Conservation (phyloP, 1,284 basidiomycete species). For the Ganoderma resinaceum region DNA sequence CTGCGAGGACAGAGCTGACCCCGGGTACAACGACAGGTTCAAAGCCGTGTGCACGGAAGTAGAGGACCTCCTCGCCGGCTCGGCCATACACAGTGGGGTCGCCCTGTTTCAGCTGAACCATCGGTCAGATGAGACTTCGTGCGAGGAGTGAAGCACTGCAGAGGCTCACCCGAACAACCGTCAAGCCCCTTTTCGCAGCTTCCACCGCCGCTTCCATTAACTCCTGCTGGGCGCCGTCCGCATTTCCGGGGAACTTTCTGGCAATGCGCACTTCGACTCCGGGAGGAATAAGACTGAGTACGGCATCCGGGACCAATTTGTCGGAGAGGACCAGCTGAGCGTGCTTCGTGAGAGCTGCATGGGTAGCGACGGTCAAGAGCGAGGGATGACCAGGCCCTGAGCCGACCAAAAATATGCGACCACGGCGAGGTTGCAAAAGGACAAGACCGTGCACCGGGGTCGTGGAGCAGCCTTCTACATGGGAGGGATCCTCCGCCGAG, state of each 20-base stretch:
- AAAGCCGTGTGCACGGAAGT: slow-evolving; percentile 87
- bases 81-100: slow-evolving; percentile 96
- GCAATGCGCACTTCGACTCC: slow-evolving; percentile 83
- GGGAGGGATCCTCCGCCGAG: neutral
- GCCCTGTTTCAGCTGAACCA: slow-evolving; percentile 88
- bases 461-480: slow-evolving; percentile 26
- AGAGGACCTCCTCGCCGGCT: slow-evolving; percentile 93
- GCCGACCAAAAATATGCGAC: slow-evolving; percentile 88
- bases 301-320: slow-evolving; percentile 94
- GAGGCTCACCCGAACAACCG: slow-evolving; percentile 80
- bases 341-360: slow-evolving; percentile 78
- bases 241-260: slow-evolving; percentile 97
- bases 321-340: slow-evolving; percentile 93
- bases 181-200: slow-evolving; percentile 81
- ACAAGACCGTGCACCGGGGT: slow-evolving; percentile 36
- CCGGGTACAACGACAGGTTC: slow-evolving; percentile 90
- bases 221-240: slow-evolving; percentile 93
- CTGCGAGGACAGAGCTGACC: slow-evolving; percentile 88
- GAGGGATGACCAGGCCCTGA: slow-evolving; percentile 96
- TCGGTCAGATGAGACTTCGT: neutral
- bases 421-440: slow-evolving; percentile 47
- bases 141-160: neutral
- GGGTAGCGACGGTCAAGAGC: slow-evolving; percentile 89
- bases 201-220: slow-evolving; percentile 92
- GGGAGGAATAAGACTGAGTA: slow-evolving; percentile 87